phyloP scores from a whole-genome alignment of 768 basidiomycete species.

The Plicaturopsis crispa region DNA sequence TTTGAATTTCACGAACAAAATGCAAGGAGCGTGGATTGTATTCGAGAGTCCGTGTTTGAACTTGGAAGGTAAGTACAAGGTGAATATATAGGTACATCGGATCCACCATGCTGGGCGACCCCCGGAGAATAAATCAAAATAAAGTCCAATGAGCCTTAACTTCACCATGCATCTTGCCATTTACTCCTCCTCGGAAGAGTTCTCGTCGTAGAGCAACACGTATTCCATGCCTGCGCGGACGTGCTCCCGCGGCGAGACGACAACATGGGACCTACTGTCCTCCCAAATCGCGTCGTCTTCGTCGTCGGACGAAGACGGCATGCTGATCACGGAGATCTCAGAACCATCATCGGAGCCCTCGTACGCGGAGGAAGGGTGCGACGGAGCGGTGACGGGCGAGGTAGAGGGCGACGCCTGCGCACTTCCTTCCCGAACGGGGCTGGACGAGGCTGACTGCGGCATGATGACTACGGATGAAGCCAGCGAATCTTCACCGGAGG shows the following conservation, averaged over 20 bases:
- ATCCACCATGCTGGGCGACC: no score
- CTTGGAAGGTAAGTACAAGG: no score
- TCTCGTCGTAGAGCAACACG: constrained; percentile 66
- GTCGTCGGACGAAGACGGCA: constrained; percentile 49
- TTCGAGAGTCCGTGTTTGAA: no score
- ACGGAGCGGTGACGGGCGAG: constrained; percentile 12
- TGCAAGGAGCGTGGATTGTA: no score
- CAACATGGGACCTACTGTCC: constrained; percentile 40
- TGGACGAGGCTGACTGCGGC: constrained; percentile 27
- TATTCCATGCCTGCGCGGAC: constrained; percentile 43
- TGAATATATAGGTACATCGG: no score
- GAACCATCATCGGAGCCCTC: constrained; percentile 22
- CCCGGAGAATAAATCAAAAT: no score
- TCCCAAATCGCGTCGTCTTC: constrained; percentile 50
- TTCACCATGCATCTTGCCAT: no score
- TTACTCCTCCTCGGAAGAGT: constrained; percentile 45
- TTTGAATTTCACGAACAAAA: no score
- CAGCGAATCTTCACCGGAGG: constrained; percentile 46
- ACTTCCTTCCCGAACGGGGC: background rate
- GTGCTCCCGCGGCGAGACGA: constrained; percentile 13
- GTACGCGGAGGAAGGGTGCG: constrained; percentile 25
- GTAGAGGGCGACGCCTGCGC: constrained; percentile 16
- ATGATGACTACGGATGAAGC: constrained; percentile 62
- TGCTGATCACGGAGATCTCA: constrained; percentile 48
- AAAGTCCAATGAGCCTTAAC: no score